Evolutionary conservation across 441 rosid species (phyloP).

Genomic region (Erodium texanum): DNA sequence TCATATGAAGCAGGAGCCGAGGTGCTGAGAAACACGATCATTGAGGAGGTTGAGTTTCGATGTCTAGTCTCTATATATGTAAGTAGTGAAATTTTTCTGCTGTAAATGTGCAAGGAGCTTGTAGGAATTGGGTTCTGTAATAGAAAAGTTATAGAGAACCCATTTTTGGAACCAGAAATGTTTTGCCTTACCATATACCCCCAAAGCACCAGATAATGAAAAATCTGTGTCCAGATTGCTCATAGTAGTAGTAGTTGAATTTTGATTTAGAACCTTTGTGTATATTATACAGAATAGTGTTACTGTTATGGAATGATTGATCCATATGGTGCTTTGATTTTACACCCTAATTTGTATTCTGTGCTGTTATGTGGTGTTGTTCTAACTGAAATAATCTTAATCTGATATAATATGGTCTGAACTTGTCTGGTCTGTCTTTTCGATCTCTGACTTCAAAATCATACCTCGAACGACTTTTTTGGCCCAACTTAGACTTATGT

Average conservation of each 20-base stretch:
- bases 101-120: not conserved
- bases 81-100: not conserved
- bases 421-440: too few species aligned
- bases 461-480: too few species aligned
- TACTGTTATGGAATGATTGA: too few species aligned
- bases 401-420: too few species aligned
- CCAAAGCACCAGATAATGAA: too few species aligned
- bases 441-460: too few species aligned
- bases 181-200: not conserved
- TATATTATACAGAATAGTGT: not conserved
- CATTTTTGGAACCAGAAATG: conserved; percentile 2
- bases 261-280: not conserved
- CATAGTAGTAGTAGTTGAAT: not conserved
- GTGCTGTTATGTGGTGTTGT: too few species aligned
- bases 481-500: too few species aligned
- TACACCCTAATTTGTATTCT: too few species aligned
- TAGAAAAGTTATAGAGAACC: not conserved
- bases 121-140: not conserved
- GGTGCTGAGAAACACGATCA: not conserved
- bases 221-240: not conserved
- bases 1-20: conserved; percentile 5
- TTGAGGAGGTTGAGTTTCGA: not conserved
- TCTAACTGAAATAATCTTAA: too few species aligned
- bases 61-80: not conserved
- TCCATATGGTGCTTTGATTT: too few species aligned